phyloP scores from a whole-genome alignment of 208 protist species.

The Leishmania tropica region DNA sequence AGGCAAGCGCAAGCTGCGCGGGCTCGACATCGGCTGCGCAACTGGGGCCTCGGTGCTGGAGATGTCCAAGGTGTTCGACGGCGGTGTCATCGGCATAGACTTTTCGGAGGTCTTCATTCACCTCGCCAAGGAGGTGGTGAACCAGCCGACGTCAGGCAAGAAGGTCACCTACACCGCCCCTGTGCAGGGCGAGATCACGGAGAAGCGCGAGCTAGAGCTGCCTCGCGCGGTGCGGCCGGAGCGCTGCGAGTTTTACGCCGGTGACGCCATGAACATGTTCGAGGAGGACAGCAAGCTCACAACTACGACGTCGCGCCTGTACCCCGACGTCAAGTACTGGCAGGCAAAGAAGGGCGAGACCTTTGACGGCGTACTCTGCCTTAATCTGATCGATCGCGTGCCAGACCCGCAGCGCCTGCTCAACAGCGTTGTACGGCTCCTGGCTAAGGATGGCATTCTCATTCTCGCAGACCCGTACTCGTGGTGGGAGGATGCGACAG shows the following conservation, averaged over 20 bases:
- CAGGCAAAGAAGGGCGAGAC: conserved; percentile 50
- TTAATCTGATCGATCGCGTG: conserved; percentile 86
- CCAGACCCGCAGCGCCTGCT: conserved; percentile 71
- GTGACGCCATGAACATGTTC: conserved; percentile 70
- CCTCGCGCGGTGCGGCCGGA: conserved; percentile 37
- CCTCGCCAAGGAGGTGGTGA: conserved; percentile 53
- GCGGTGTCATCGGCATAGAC: conserved; percentile 76
- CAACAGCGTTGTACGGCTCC: conserved; percentile 39
- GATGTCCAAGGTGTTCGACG: conserved; percentile 82
- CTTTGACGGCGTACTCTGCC: conserved; percentile 80
- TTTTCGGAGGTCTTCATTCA: conserved; percentile 77
- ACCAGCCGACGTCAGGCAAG: conserved; percentile 12
- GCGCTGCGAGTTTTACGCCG: conserved; percentile 56
- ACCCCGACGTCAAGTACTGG: conserved; percentile 54
- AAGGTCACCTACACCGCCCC: conserved; percentile 56
- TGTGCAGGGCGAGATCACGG: conserved; percentile 63
- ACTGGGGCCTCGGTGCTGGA: conserved; percentile 80
- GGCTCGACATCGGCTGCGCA: conserved; percentile 83
- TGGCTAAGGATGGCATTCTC: conserved; percentile 67
- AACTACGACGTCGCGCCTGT: conserved; percentile 26
- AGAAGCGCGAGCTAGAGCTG: conserved; percentile 37
- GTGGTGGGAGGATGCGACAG: conserved; percentile 78
- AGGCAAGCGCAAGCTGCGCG: conserved; percentile 35
- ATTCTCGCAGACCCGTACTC: conserved; percentile 88
- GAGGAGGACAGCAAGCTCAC: conserved; percentile 31